Base-by-base conservation (phyloP, 306 rosid genomes). In the Parietaria judaica region DNA sequence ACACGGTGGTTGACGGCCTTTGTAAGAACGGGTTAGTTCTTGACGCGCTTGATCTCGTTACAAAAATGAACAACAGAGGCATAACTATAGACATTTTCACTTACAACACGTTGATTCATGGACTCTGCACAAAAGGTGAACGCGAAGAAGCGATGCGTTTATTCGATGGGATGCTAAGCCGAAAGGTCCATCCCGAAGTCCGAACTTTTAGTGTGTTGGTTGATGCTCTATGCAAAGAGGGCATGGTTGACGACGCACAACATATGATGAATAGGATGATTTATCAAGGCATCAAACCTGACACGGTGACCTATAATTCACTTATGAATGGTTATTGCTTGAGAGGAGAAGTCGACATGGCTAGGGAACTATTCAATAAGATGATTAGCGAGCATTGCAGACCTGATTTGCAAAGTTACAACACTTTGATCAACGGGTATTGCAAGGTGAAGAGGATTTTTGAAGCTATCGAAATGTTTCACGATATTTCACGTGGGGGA, bases 291-390 rank as follows among this genome's bases (percentile, higher is more conserved):
- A 39, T 23, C 6, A 39, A 10, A 16, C 76, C 74, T 6, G 60
- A 74, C 36, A 11, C 37, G 38, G 56, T 75, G 14, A 66, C 77
- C 23, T 72, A 66, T 54, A 66, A 13, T 56, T 55, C 77, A 49
- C 63, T 81, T 13, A 78, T 78, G 69, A 61, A 68, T 39, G 83
- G 81, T 15, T 65, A 74, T 54, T 75, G 81, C 64, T 60, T 41
- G 45, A 41, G 9, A 41, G 9, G 9, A 5, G 45, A 41, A 41
- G 9, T 41, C 45, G 45, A 41, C 74, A 15, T 48, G 71, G 74
- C 83, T 17, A 55, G 51, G 56, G 38, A 70, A 3, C 11, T 79
- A 17, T 66, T 79, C 48, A 61, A 56, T 16, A 3, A 13, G 13
- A 65, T 77, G 81, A 1, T 13, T 15, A 6, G 11, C 53, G 63